phyloP scores from a whole-genome alignment of 1,284 basidiomycete genomes.

The Cutaneotrichosporon spelunceum region DNA sequence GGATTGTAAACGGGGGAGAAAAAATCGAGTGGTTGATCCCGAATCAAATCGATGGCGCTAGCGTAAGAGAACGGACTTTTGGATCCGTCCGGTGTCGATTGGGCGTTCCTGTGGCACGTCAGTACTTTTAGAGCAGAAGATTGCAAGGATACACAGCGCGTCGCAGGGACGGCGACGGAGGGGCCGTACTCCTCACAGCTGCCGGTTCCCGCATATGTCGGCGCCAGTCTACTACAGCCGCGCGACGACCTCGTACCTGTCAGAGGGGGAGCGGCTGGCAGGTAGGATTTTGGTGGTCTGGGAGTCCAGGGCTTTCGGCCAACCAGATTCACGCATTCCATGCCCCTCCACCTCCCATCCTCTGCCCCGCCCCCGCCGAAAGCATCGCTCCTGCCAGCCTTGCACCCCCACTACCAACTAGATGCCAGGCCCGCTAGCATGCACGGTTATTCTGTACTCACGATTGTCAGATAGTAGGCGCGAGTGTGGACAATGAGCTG shows the following conservation, averaged over 20 bases:
- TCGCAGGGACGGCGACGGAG: too few relatives aligned
- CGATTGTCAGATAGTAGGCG: neutral
- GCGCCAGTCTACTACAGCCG: neutral
- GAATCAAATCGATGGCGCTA: constrained; percentile 7
- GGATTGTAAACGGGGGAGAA: constrained; percentile 20
- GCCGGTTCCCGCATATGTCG: neutral
- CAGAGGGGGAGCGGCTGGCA: neutral
- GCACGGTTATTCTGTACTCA: neutral
- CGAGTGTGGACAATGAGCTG: neutral
- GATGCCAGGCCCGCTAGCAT: neutral
- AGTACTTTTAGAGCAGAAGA: neutral
- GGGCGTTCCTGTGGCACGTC: neutral
- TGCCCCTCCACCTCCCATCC: neutral
- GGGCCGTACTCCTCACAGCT: neutral
- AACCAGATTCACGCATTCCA: neutral
- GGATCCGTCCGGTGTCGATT: constrained; percentile 2
- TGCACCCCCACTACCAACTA: neutral
- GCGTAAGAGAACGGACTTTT: neutral
- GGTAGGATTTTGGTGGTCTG: neutral
- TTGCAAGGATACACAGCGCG: neutral
- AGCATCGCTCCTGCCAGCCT: neutral
- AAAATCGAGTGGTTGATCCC: constrained; percentile 16
- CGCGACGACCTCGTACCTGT: neutral
- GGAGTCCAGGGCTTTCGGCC: neutral
- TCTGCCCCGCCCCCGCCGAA: neutral